Evolutionary conservation across 2,329 filamentous ascomycete genomes (phyloP), one percentile per base, ranked within the genome.

Genomic region (Aspergillus costaricaensis): DNA sequence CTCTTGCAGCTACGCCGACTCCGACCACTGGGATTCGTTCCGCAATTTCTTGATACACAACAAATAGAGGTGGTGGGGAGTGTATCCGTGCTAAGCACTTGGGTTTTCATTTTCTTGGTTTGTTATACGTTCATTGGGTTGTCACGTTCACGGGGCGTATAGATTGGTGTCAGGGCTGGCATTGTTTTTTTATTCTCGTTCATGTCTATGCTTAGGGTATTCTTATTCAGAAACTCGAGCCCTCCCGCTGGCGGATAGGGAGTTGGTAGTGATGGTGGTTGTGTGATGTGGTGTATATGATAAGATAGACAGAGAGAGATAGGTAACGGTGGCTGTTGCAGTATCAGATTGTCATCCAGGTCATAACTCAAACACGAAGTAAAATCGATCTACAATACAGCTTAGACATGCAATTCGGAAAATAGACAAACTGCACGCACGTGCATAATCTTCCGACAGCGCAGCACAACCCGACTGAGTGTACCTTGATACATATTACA

Each of bases 1-100:
- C 38, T 57, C 47, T 44, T 51, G 41, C 68, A 89, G 86, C 73
- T 89, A 89, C 75, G 84, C 87, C 61, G 90, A 98, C 76, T 92
- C 91, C 65, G 90, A 97, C 72, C 84, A 90, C 61, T 99, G 94
- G 92, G 90, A 96, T 72, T 90, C 89, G 41, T 81, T 96, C 73
- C 82, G 89, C 76, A 98, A 89, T 67, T 87, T 98, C 70, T 71
- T 96, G 19, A 89, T 91, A 84, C 90, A 96, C 77, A 98, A 98
- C 74, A 87, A 84, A 78, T 86, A 67, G 64, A 44, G 41, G 41
- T 19, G 41, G 19, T 23, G 41, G 0, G 19, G 10, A 3, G 7
- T 21, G 41, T 12, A 14, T 23, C 14, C 1, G 41, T 23, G 41
- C 10, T 23, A 19, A 12, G 10, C 32, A 36, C 12, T 36, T 36